Evolutionary conservation across 192 early-diverging fungal genomes (phyloP), one percentile per base, ranked within the genome.

Genomic region (Mortierella claussenii): DNA sequence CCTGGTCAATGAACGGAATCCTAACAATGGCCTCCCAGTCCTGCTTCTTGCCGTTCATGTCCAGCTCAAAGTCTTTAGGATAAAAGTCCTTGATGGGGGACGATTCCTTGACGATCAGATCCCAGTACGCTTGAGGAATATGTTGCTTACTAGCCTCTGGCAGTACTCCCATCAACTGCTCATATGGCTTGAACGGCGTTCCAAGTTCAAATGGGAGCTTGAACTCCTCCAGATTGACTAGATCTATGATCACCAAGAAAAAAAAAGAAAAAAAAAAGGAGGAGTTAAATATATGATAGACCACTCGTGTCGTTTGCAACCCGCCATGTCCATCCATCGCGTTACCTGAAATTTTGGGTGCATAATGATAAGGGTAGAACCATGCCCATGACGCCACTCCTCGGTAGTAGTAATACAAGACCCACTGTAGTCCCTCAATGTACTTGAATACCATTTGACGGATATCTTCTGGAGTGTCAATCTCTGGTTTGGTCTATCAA

Each of bases 21-120:
- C 94, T 88, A n/a, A 98, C 96, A n/a, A 99, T 90, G 18, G 95
- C 97, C 83, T 99, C 97, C 96, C 97, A 99, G 4, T 91, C 89
- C 81, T 94, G 91, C 74, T 97, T 98, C 84, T 99, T 99, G 59
- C 98, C 98, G 76, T 99, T 99, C 86, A 98, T 83, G 66, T 99
- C 98, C 15, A 94, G 82, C 3, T 92, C 90, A 82, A 99, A 98
- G 33, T 92, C 88, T 30, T 75, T 82, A 31, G 98, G 98, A 84
- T 95, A 99, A 79, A 98, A 92, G 60, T 99, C 96, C 69, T 90
- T 93, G 46, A 99, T 97, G 4, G 94, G 93, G n/a, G 93, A 95
- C 7, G 88, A 67, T 1, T 86, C 80, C 62, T 95, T 88, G 3
- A 88, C 89, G 89, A 99, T 97, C 37, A 99, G 80, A 34, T 88